phyloP scores from a whole-genome alignment of 176 grass and related monocot species.

The Avena sativa region DNA sequence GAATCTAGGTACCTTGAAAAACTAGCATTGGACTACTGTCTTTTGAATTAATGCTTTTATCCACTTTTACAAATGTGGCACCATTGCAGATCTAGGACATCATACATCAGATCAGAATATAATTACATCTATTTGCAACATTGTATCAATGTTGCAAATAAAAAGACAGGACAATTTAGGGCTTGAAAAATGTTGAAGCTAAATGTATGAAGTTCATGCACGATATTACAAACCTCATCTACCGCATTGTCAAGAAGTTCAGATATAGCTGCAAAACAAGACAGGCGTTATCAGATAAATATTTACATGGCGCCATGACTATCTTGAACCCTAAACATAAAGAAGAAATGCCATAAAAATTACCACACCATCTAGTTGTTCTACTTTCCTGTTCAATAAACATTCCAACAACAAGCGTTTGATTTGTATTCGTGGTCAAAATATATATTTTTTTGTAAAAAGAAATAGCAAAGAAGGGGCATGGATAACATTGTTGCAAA shows the following conservation, averaged over 20 bases:
- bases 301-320: background rate
- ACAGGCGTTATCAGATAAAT: slow-evolving; percentile 28
- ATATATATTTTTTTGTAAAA: background rate
- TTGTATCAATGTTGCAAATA: background rate
- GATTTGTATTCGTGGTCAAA: background rate
- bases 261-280: slow-evolving; percentile 75
- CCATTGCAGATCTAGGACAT: slow-evolving; percentile 76
- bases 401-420: slow-evolving; percentile 1
- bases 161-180: background rate
- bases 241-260: slow-evolving; percentile 99
- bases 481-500: background rate
- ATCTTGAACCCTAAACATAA: slow-evolving; percentile 18
- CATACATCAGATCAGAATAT: slow-evolving; percentile 45
- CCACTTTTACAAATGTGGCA: slow-evolving; percentile 88
- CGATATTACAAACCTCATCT: slow-evolving; percentile 75
- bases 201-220: slow-evolving; percentile 7
- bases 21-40: slow-evolving; percentile 82
- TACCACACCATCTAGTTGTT: background rate
- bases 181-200: background rate
- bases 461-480: background rate
- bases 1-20: slow-evolving; percentile 79
- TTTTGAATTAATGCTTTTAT: slow-evolving; percentile 79
- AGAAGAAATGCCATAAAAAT: slow-evolving; percentile 8
- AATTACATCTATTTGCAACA: slow-evolving; percentile 18
- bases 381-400: background rate